Conservation (phyloP, 1,139 yeast genomes). For the Komagataea norvegica region DNA sequence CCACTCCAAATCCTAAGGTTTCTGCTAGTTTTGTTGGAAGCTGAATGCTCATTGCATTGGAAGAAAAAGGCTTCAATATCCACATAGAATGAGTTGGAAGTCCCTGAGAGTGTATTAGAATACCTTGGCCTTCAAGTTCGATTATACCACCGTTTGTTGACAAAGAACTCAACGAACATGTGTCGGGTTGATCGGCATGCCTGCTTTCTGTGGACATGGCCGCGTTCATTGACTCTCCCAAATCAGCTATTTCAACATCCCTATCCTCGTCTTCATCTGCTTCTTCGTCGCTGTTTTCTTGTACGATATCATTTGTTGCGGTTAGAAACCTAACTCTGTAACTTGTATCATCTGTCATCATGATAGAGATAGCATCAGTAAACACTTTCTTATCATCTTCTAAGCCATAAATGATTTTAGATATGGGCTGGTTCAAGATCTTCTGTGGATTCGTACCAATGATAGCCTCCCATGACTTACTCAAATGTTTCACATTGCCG, state of each 20-base stretch:
- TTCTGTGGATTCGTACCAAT: conserved; percentile 56
- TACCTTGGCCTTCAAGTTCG: conserved; percentile 92
- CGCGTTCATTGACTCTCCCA: too few relatives aligned
- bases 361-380: conserved; percentile 61
- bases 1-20: conserved; percentile 84
- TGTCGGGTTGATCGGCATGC: too few relatives aligned
- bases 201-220: too few relatives aligned
- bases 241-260: neutral
- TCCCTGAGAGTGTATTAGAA: conserved; percentile 70
- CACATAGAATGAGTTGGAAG: conserved; percentile 83
- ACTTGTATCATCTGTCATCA: conserved; percentile 71
- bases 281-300: conserved; percentile 19
- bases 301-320: conserved; percentile 38
- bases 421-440: conserved; percentile 55
- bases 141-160: conserved; percentile 57
- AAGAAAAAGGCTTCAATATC: conserved; percentile 77
- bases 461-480: conserved; percentile 72
- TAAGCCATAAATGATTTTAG: conserved; percentile 62
- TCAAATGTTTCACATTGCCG: conserved; percentile 69
- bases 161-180: conserved; percentile 28
- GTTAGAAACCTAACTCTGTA: conserved; percentile 72
- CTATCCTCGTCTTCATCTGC: conserved; percentile 19
- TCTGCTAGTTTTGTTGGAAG: conserved; percentile 65
- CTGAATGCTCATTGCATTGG: conserved; percentile 54
- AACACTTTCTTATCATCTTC: conserved; percentile 65